Conservation (phyloP, 441 rosid species). For the Populus hybrid region DNA sequence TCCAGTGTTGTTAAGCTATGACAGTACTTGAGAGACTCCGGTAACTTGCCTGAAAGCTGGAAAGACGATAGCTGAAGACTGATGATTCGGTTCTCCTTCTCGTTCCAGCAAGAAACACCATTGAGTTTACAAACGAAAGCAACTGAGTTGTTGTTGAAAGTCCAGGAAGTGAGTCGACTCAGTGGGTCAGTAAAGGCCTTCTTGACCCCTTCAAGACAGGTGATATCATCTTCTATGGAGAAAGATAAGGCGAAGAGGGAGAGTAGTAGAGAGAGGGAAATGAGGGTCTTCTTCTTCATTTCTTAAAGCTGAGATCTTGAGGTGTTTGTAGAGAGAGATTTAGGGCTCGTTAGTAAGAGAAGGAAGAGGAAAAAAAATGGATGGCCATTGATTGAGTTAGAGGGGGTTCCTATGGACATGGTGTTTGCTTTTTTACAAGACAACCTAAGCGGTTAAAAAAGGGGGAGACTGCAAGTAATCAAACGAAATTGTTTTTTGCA, state of each 20-base stretch:
- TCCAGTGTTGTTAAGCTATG: constrained; percentile 57
- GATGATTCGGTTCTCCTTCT: constrained; percentile 61
- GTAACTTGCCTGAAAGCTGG: constrained; percentile 58
- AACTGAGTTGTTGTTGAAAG: constrained; percentile 17
- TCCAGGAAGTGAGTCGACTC: background rate
- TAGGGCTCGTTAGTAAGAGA: background rate
- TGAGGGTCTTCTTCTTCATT: background rate
- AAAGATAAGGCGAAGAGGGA: background rate
- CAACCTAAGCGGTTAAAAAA: background rate
- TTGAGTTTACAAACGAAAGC: constrained; percentile 65
- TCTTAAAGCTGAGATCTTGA: background rate
- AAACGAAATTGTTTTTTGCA: no score
- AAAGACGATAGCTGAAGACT: constrained; percentile 47
- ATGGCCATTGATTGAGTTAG: background rate
- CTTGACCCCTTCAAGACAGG: background rate
- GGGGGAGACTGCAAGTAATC: no score
- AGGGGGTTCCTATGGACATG: background rate
- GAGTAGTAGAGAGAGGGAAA: background rate
- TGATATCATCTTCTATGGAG: background rate
- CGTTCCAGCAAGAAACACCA: constrained; percentile 89
- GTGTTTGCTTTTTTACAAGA: background rate
- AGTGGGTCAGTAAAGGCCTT: background rate
- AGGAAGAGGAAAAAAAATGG: background rate
- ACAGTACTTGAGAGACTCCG: constrained; percentile 60
- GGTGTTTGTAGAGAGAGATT: background rate